Conservation (phyloP, 1,139 yeast genomes). For the Suhomyces terraborum region DNA sequence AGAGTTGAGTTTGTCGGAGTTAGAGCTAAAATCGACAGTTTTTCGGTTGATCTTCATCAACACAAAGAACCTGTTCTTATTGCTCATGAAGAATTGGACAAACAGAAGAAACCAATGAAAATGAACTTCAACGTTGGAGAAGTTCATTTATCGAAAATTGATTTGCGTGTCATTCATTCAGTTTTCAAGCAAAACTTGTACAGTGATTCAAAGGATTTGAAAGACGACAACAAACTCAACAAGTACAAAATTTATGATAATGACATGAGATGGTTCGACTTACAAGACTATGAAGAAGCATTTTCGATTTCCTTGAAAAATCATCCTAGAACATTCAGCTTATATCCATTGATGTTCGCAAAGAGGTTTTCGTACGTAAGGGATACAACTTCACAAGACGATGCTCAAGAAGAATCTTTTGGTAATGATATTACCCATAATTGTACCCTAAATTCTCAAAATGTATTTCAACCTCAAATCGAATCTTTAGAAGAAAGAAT, state of each 20-base stretch:
- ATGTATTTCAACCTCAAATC: constrained; percentile 34
- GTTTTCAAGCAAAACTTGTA: constrained; percentile 35
- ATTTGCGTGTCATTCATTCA: constrained; percentile 40
- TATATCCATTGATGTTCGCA: constrained; percentile 40
- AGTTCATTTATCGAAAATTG: constrained; percentile 42
- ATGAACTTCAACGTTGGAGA: constrained; percentile 51
- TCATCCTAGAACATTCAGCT: constrained; percentile 25
- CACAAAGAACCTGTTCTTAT: constrained; percentile 41
- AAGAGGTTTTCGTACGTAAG: constrained; percentile 43
- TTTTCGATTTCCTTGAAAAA: constrained; percentile 31
- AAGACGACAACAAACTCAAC: constrained; percentile 14
- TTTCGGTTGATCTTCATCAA: constrained; percentile 46
- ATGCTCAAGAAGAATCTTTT: constrained; percentile 20
- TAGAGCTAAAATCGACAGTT: constrained; percentile 42
- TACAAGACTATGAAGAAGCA: constrained; percentile 45
- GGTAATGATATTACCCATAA: constrained; percentile 36
- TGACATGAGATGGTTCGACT: constrained; percentile 45
- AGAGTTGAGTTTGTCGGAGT: constrained; percentile 42
- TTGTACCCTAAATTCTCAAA: constrained; percentile 31
- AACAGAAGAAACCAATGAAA: constrained; percentile 37
- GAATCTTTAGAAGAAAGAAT: constrained; percentile 32
- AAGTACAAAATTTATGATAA: constrained; percentile 34
- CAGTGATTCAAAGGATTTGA: constrained; percentile 3
- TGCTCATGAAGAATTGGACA: constrained; percentile 34
- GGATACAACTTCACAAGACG: constrained; percentile 30